Percentiles rank a stretch among this genome's conserved stretches.
phyloP scores from a whole-genome alignment of 345 rosid genomes.

The Barbarea vulgaris region DNA sequence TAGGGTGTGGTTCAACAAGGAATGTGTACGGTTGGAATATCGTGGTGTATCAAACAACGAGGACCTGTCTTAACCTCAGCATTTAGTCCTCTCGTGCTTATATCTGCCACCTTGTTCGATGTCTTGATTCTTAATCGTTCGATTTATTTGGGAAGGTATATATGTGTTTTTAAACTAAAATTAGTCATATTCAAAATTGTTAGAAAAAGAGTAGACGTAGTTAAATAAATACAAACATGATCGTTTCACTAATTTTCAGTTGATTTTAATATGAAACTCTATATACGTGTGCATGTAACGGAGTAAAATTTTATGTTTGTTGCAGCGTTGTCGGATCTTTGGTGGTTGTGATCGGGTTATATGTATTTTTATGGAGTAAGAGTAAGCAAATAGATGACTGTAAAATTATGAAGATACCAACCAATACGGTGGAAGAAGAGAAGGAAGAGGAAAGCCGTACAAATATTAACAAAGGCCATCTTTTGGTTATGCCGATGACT shows the following conservation, averaged over 20 bases:
- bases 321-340: conserved; percentile 40
- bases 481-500: conserved; percentile 42
- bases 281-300: not conserved
- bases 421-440: conserved; percentile 26
- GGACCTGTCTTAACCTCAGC: conserved; percentile 53
- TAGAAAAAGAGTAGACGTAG: not conserved
- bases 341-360: conserved; percentile 39
- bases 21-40: conserved; percentile 46
- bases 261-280: not conserved
- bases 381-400: conserved; percentile 16
- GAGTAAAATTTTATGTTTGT: not conserved
- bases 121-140: conserved; percentile 36
- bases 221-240: not conserved
- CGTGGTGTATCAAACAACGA: conserved; percentile 52
- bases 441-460: conserved; percentile 32
- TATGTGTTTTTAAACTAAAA: not conserved
- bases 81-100: conserved; percentile 44
- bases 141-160: conserved; percentile 39
- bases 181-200: not conserved
- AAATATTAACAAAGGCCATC: conserved; percentile 18
- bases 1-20: conserved; percentile 47
- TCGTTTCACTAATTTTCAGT: not conserved
- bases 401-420: conserved; percentile 27
- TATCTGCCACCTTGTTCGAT: conserved; percentile 39
- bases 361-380: conserved; percentile 42